Base-by-base conservation (phyloP, 129 eudicot species). In the Gnaphalium uliginosum region DNA sequence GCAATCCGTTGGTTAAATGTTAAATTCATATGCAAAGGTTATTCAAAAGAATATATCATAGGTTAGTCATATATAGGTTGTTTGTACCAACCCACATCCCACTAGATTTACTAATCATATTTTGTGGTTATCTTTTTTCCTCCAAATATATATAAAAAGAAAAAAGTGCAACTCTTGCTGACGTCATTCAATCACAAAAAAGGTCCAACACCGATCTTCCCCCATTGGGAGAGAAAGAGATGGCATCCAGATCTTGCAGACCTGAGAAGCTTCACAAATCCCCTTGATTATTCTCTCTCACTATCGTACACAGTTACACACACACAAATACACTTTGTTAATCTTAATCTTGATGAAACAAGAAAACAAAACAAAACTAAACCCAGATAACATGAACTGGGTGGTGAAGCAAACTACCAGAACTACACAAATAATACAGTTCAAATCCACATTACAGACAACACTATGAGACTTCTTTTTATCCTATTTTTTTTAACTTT, bases 201-300 rank as follows among this genome's bases (percentile, higher is more conserved):
- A 53, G 74, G 73, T 59, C 79, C 68, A 11, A 3, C 13, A 46
- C 53, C 53, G 14, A 65, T 66, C 79, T 80, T 68, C 51, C 83
- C 68, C 61, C 70, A n/a, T 21, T 56, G 4, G 26, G 25, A 80
- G 29, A 32, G 76, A 35, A 33, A 43, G 29, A 60, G 70, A 71
- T 65, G 79, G 87, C 92, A 89, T 83, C 87, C 67, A 88, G 98
- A 93, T 93, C 98, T 93, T 88, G 90, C 88, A 86, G 84, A 84
- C 29, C 70, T 79, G 4, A 84, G 91, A 92, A 87, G 94, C 87
- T 93, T 86, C 96, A 80, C 83, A 79, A 73, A 60, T 56, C 68
- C 57, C 83, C 79, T 60, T 65, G 50, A 43, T 72, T 61, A 60
- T 32, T 76, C 69, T 35, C 58, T 14, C 66, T 14, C 60, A 37